Evolutionary conservation across 306 rosid genomes (phyloP), one percentile per base, ranked within the genome.

Genomic region (Vicia faba): DNA sequence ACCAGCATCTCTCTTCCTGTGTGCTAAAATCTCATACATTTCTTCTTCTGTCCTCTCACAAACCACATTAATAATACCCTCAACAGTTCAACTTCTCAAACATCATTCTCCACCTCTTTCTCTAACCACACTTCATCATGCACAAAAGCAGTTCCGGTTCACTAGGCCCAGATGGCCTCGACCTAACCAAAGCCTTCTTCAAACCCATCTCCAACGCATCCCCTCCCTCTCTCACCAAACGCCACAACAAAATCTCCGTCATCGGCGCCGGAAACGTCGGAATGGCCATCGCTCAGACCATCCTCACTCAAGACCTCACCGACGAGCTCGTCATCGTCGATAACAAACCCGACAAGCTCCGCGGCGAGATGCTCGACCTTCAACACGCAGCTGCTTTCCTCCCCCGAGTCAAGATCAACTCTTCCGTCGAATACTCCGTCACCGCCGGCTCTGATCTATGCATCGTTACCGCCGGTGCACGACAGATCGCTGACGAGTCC

Each of bases 211-310:
- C 20, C 5, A 59, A 75, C 76, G 84, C 92, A 29, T 72, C 82
- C 29, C 82, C 89, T 12, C 89, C 89, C 5, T 89, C 92, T 0
- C 53, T 82, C 11, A 68, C 86, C 19, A 87, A 85, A 31, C 88
- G 87, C 55, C 86, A 82, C 72, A 74, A 61, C 59, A 92, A 92
- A 80, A 83, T 89, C 86, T 85, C 97, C 48, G 95, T 89, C 41
- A 76, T 92, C 66, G 96, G 96, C 9, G 87, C 83, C 36, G 98
- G 98, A 3, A 92, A 92, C 50, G 98, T 92, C 8, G 98, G 98
- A n/a, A 92, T 92, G 98, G 98, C 98, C 70, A 92, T 92, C 0
- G 96, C 96, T 18, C 98, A 92, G 50, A 92, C 96, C 75, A 85
- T 89, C 77, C 88, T 92, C 64, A 87, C 96, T 11, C 98, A 89